These are phyloP conservation scores for Maudiozyma turicensis DNA, from an alignment of 805 yeast genomes.

Conservation along the genomic window DNA sequence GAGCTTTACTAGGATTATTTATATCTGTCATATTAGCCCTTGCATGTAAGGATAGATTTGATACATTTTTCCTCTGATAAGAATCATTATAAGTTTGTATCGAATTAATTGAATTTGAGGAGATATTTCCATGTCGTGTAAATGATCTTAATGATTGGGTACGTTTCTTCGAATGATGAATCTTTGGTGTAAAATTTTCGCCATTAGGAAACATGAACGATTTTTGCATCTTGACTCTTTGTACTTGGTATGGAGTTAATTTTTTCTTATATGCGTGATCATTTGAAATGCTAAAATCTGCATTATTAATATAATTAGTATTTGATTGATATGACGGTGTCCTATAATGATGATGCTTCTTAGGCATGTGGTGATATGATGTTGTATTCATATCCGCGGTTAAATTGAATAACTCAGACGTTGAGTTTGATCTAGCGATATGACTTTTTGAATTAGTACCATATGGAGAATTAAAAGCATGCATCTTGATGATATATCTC, in stretches of 20 bases:
- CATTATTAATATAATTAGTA: neutral
- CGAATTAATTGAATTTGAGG: neutral
- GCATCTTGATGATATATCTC: neutral
- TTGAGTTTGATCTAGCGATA: slow-evolving; percentile 6
- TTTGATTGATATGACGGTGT: neutral
- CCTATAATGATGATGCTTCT: neutral
- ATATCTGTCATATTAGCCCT: neutral
- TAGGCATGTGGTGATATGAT: neutral
- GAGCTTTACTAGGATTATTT: neutral
- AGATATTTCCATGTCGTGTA: neutral
- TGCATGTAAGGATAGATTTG: neutral
- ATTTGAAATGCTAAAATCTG: slow-evolving; percentile 1
- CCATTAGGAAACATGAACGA: slow-evolving; percentile 28
- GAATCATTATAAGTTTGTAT: neutral
- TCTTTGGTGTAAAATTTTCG: slow-evolving; percentile 26
- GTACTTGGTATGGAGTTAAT: slow-evolving; percentile 24
- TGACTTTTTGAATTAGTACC: neutral
- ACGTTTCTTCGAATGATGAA: neutral
- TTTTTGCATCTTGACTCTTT: slow-evolving; percentile 22
- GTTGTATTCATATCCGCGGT: neutral
- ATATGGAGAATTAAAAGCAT: neutral
- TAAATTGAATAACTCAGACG: slow-evolving; percentile 4
- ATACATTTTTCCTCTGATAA: neutral
- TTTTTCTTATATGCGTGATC: neutral
- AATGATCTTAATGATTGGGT: neutral